Evolutionary conservation across 1,284 basidiomycete genomes (phyloP).

Genomic region (Boletellus dicymbophilus): DNA sequence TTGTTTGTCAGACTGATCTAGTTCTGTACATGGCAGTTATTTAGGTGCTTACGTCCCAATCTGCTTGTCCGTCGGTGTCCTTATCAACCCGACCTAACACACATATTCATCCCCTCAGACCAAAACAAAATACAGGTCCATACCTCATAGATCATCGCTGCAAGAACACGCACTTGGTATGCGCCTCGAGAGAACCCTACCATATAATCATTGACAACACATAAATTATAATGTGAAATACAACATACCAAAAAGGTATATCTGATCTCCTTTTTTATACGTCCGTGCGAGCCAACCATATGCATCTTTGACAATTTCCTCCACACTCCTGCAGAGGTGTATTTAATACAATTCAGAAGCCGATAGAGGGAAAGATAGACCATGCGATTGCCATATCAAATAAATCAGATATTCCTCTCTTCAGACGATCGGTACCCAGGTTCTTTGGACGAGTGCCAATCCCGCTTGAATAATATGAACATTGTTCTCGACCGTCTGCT

Average conservation of each 20-base stretch:
- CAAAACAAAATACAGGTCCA: background rate
- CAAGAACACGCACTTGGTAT: no score
- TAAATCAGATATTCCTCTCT: conserved; percentile 6
- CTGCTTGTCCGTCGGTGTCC: conserved; percentile 25
- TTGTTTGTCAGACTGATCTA: background rate
- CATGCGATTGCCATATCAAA: conserved; percentile 30
- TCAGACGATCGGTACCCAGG: conserved; percentile 8
- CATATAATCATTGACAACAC: background rate
- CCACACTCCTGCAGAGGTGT: conserved; percentile 17
- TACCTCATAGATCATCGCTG: conserved; percentile 27
- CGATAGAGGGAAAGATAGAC: conserved; percentile 6
- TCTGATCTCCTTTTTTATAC: conserved; percentile 29
- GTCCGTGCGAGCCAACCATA: conserved; percentile 43
- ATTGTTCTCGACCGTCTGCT: conserved; percentile 11
- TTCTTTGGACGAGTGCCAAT: conserved; percentile 33
- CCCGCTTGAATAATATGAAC: conserved; percentile 36
- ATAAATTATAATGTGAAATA: background rate
- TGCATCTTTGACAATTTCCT: conserved; percentile 32
- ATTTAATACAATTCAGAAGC: background rate
- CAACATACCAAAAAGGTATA: conserved; percentile 36
- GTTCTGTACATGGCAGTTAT: no score
- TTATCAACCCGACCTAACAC: conserved; percentile 25
- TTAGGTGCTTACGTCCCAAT: conserved; percentile 19
- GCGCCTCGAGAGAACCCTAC: conserved; percentile 49
- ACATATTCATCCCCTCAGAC: background rate